Conservation (phyloP, 2,329 filamentous ascomycete species). For the Exophiala spinifera region DNA sequence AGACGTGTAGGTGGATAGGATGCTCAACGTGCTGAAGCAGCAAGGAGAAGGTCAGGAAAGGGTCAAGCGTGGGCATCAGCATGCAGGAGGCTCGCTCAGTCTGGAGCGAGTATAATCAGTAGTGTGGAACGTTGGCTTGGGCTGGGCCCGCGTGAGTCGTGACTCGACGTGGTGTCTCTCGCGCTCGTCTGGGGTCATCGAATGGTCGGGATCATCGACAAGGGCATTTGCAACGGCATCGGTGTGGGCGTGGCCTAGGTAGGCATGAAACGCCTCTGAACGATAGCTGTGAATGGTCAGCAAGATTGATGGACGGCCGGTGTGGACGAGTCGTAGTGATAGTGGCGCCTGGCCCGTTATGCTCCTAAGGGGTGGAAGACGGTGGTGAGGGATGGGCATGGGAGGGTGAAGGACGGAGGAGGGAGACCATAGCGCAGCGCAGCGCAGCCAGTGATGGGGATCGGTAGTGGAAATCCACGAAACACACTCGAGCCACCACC, state of each 20-base stretch:
- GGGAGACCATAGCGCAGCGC: neutral
- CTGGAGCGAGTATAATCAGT: slow-evolving; percentile 9
- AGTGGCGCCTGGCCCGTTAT: neutral
- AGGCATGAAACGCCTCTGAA: neutral
- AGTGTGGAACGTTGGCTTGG: neutral
- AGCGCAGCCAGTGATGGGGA: neutral
- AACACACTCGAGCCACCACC: neutral
- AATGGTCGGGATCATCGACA: neutral
- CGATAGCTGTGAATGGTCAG: neutral
- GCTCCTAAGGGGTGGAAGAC: too few species aligned
- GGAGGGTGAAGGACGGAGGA: too few species aligned
- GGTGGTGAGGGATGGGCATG: too few species aligned
- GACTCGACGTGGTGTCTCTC: neutral
- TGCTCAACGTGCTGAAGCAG: slow-evolving; percentile 19
- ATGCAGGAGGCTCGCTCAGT: slow-evolving; percentile 3
- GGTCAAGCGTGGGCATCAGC: slow-evolving; percentile 21
- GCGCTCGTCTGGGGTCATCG: neutral
- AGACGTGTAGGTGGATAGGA: neutral
- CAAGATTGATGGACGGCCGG: neutral
- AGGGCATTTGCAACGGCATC: neutral
- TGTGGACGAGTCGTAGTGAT: neutral
- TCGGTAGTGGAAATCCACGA: neutral
- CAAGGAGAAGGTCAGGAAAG: slow-evolving; percentile 23
- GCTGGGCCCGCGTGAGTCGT: neutral
- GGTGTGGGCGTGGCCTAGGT: neutral